These are phyloP conservation scores for Isatis tinctoria DNA, from an alignment of 345 rosid genomes.

Conservation along the genomic window DNA sequence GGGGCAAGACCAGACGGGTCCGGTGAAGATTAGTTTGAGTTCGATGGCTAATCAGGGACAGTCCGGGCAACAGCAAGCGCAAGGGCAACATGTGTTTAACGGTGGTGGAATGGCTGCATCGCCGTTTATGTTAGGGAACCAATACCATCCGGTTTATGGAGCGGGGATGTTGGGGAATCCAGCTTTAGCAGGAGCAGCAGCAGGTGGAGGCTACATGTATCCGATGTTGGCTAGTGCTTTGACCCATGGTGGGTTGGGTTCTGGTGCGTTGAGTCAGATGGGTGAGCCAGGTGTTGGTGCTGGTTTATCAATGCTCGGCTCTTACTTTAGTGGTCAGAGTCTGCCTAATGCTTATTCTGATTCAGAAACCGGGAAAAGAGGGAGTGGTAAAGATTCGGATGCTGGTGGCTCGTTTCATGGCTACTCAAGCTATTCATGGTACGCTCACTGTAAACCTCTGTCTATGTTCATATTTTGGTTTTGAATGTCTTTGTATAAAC, in stretches of 20 bases:
- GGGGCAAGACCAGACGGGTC: constrained; percentile 25
- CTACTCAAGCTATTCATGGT: constrained; percentile 46
- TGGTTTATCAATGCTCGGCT: constrained; percentile 24
- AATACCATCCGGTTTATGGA: constrained; percentile 44
- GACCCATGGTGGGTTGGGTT: constrained; percentile 14
- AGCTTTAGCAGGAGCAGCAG: constrained; percentile 19
- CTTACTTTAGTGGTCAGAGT: constrained; percentile 35
- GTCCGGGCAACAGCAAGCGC: constrained; percentile 24
- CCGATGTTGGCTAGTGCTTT: constrained; percentile 40
- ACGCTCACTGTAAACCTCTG: constrained; percentile 27
- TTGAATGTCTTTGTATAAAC: neutral
- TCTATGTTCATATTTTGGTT: neutral
- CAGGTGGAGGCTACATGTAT: constrained; percentile 34
- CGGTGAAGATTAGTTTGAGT: constrained; percentile 15
- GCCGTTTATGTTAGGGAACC: constrained; percentile 31
- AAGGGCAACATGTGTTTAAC: constrained; percentile 29
- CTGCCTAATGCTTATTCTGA: constrained; percentile 35
- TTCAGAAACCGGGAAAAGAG: constrained; percentile 31
- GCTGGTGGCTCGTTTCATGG: constrained; percentile 37
- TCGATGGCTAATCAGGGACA: constrained; percentile 24
- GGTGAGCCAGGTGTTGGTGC: constrained; percentile 32
- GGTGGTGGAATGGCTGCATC: constrained; percentile 28
- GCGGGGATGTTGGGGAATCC: constrained; percentile 42
- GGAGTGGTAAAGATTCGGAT: constrained; percentile 34
- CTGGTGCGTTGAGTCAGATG: constrained; percentile 26